These are phyloP conservation scores for Suhomyces kunorum DNA, from an alignment of 1,139 yeast genomes.

Conservation along the genomic window DNA sequence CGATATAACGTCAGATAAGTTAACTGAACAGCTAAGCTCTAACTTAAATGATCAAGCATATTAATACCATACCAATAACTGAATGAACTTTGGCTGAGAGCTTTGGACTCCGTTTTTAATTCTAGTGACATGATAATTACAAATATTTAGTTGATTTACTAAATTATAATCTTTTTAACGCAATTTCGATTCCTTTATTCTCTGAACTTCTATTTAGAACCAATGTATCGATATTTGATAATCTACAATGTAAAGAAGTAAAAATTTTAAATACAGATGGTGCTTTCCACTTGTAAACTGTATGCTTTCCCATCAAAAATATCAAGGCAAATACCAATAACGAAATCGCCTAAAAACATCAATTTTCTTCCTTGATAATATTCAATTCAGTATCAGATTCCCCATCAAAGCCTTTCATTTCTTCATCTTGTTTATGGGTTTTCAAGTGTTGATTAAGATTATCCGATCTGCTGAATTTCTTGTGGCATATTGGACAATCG, in stretches of 20 bases:
- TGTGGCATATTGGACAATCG: constrained; percentile 67
- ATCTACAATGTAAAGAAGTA: too few relatives aligned
- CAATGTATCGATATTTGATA: too few relatives aligned
- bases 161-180: too few relatives aligned
- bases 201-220: too few relatives aligned
- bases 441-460: constrained; percentile 75
- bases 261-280: too few relatives aligned
- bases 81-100: not conserved
- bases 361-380: constrained; percentile 5
- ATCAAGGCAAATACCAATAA: not conserved
- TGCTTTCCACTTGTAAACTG: too few relatives aligned
- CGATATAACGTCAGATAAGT: constrained; percentile 22
- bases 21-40: constrained; percentile 22
- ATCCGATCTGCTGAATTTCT: constrained; percentile 74
- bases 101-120: not conserved
- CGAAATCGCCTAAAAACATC: not conserved
- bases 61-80: not conserved
- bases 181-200: not conserved
- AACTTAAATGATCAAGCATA: constrained; percentile 3
- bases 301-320: too few relatives aligned
- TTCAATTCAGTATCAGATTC: constrained; percentile 1
- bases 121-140: not conserved
- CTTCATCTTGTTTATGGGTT: constrained; percentile 55
- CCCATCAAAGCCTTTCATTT: constrained; percentile 8
- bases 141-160: not conserved